Percentiles rank a stretch among this genome's conserved stretches.
phyloP scores from a whole-genome alignment of 2,329 filamentous ascomycete genomes.

The Teratosphaeria nubilosa region DNA sequence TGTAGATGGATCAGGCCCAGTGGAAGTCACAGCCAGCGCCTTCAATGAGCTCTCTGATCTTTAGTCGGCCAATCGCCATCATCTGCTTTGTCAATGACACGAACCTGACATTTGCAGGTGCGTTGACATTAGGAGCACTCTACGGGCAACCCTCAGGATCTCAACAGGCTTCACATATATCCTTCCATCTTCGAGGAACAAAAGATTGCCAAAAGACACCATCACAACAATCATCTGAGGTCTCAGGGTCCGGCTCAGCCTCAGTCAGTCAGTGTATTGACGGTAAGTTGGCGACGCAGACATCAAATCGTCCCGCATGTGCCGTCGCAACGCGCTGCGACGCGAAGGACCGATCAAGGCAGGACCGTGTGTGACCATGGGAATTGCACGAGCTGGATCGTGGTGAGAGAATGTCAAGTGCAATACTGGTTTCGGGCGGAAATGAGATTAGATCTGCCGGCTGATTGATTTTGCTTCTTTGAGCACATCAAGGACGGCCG shows the following conservation, averaged over 20 bases:
- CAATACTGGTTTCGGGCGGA: too few relatives aligned
- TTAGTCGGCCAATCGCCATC: too few relatives aligned
- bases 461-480: not conserved
- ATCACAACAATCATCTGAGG: not conserved
- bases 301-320: not conserved
- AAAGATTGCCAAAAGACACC: not conserved
- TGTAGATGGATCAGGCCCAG: not conserved
- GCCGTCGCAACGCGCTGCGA: slow-evolving; percentile 2
- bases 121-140: too few relatives aligned
- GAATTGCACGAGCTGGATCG: not conserved
- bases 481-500: not conserved
- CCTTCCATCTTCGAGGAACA: slow-evolving; percentile 3
- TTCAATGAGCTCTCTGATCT: not conserved
- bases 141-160: slow-evolving; percentile 1
- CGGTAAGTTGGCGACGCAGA: too few relatives aligned
- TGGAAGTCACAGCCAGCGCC: not conserved
- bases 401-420: not conserved
- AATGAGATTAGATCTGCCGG: too few relatives aligned
- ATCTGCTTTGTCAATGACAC: too few relatives aligned
- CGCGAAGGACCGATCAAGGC: slow-evolving; percentile 4
- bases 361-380: slow-evolving; percentile 3
- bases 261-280: too few relatives aligned
- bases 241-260: not conserved
- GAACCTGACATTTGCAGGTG: too few relatives aligned
- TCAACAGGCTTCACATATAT: slow-evolving; percentile 1